Conservation (phyloP, 352 stramenopile genomes). For the Pythium apleroticum region DNA sequence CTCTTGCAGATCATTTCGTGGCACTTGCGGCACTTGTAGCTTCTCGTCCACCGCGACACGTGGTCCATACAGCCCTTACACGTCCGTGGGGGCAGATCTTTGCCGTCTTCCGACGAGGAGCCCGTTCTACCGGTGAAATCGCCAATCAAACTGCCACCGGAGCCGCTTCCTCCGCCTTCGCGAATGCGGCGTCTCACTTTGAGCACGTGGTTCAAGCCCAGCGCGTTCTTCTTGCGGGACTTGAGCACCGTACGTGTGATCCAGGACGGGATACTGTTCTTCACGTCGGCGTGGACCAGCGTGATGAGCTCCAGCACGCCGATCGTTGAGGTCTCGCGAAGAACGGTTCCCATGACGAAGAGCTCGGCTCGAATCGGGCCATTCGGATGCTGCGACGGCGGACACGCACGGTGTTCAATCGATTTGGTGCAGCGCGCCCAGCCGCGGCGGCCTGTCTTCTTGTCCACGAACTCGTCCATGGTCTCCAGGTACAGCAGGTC, state of each 20-base stretch:
- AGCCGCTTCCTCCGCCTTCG: slow-evolving; percentile 19
- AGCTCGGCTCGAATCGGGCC: slow-evolving; percentile 53
- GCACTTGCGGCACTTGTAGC: slow-evolving; percentile 62
- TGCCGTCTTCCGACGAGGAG: slow-evolving; percentile 19
- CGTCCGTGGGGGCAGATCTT: slow-evolving; percentile 23
- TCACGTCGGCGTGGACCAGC: slow-evolving; percentile 55
- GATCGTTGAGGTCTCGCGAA: slow-evolving; percentile 54
- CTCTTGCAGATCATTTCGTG: slow-evolving; percentile 62
- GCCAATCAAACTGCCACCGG: slow-evolving; percentile 13
- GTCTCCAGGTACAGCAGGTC: slow-evolving; percentile 64
- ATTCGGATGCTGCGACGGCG: slow-evolving; percentile 54
- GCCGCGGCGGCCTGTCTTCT: slow-evolving; percentile 47
- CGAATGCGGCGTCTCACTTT: slow-evolving; percentile 54
- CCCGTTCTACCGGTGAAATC: slow-evolving; percentile 17
- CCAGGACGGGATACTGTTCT: slow-evolving; percentile 39
- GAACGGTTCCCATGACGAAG: slow-evolving; percentile 54
- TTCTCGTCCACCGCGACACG: slow-evolving; percentile 65
- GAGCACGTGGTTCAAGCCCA: slow-evolving; percentile 61
- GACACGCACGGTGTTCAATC: slow-evolving; percentile 59
- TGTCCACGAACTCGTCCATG: slow-evolving; percentile 71
- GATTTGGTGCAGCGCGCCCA: slow-evolving; percentile 71
- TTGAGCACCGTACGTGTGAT: slow-evolving; percentile 47
- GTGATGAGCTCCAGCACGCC: slow-evolving; percentile 58
- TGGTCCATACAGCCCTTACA: slow-evolving; percentile 55
- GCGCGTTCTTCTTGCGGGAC: slow-evolving; percentile 44